Evolutionary conservation across 352 stramenopile genomes (phyloP).

Genomic region (Globisporangium heterothallicum): DNA sequence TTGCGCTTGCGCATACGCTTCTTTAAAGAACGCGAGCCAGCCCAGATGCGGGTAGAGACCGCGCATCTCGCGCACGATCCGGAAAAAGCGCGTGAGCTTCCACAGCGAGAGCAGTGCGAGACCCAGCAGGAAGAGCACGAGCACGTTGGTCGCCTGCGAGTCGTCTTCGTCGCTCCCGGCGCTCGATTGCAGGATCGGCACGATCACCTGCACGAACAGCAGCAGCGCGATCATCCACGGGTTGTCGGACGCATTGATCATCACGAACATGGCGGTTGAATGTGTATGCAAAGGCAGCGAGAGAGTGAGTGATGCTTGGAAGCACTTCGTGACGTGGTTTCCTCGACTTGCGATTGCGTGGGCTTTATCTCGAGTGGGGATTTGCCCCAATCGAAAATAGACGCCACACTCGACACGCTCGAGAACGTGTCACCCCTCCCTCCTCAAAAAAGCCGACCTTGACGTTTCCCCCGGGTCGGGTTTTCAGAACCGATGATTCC

Average conservation of each 20-base stretch:
- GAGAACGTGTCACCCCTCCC: neutral
- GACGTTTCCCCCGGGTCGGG: neutral
- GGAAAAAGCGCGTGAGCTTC: constrained; percentile 52
- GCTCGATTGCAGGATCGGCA: constrained; percentile 70
- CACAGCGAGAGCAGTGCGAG: constrained; percentile 49
- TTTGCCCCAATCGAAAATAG: no score
- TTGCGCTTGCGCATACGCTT: constrained; percentile 35
- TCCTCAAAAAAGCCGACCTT: neutral
- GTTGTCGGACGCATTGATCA: constrained; percentile 75
- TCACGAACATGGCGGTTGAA: constrained; percentile 55
- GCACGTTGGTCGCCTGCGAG: constrained; percentile 45
- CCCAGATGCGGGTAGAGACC: constrained; percentile 12
- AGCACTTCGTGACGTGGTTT: neutral
- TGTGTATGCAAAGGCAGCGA: neutral
- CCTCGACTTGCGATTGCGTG: neutral
- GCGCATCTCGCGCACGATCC: constrained; percentile 39
- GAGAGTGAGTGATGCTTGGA: neutral
- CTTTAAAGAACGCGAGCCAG: constrained; percentile 52
- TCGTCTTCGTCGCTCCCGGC: constrained; percentile 41
- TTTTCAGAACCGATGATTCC: no score
- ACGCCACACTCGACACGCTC: no score
- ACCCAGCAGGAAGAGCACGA: constrained; percentile 49
- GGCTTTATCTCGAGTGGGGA: no score
- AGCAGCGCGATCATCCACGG: constrained; percentile 75
- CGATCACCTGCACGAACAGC: constrained; percentile 72